Evolutionary conservation across 768 basidiomycete species (phyloP), one percentile per base, ranked within the genome.

Genomic region (Hydnomerulius pinastri): DNA sequence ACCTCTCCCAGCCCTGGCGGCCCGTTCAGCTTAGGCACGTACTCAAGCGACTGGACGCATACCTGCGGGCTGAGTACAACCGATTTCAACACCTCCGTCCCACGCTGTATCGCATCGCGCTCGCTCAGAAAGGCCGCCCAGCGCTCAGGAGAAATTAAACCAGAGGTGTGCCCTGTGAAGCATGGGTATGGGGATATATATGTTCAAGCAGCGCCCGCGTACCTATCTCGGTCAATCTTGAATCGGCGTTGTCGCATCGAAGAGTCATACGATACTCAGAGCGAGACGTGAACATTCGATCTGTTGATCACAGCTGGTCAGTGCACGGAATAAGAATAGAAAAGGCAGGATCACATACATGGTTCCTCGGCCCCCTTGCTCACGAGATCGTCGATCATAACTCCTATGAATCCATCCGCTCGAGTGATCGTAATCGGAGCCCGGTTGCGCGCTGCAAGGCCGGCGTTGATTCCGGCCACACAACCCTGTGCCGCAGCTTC

Each of bases 271-370:
- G 83, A 63, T 92, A 96, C 60, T 96, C 93, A 13, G 89, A 91
- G 30, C 93, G 78, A 13, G 89, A 88, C 0, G 93, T 95, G 67
- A 96, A 95, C 90, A 95, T 94, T 23, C 92, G 87, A 58, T 95
- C 91, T 93, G 60, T 36, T 32, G 55, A 4, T 23, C 17, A 15
- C 20, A 6, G 46, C 53, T 17, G 17, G 11, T n/a, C n/a, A n/a
- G n/a, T n/a, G n/a, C n/a, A n/a, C n/a, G n/a, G 6, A 18, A 4
- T 5, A 10, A 5, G 23, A 23, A 50, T 15, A 29, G 21, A 53
- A 6, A 35, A 43, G 18, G 6, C 27, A 12, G 11, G 21, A 35
- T 15, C 49, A 36, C 35, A 73, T 63, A 92, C 92, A 96, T 42
- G 92, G 93, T 63, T 96, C 93, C 61, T 93, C 90, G 3, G 89